These are phyloP conservation scores for Neonectria ditissima DNA, from an alignment of 2,329 filamentous ascomycete species.

Conservation along the genomic window DNA sequence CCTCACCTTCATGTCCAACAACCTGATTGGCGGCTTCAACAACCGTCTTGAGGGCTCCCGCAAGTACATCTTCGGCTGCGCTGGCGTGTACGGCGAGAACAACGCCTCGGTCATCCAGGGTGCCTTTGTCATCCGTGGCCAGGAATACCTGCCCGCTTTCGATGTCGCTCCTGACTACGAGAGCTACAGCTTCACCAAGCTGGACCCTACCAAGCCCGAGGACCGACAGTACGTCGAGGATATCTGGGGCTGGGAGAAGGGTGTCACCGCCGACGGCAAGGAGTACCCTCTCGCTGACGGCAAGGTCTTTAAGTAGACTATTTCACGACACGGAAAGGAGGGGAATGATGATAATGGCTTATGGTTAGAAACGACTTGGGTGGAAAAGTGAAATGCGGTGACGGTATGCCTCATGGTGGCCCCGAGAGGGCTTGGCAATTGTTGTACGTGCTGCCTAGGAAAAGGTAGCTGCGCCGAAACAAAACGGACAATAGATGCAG, in stretches of 20 bases:
- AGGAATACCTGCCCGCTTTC: slow-evolving; percentile 87
- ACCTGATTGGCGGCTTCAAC: slow-evolving; percentile 98
- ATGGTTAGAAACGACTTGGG: slow-evolving; percentile 48
- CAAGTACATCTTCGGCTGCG: slow-evolving; percentile 96
- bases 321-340: slow-evolving; percentile 33
- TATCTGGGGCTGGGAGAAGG: slow-evolving; percentile 93
- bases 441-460: slow-evolving; percentile 36
- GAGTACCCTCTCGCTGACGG: slow-evolving; percentile 88
- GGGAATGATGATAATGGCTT: slow-evolving; percentile 49
- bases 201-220: slow-evolving; percentile 87
- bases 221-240: slow-evolving; percentile 88
- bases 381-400: slow-evolving; percentile 47
- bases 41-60: slow-evolving; percentile 95
- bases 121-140: slow-evolving; percentile 94
- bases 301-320: slow-evolving; percentile 97
- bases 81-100: slow-evolving; percentile 88
- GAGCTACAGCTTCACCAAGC: slow-evolving; percentile 96
- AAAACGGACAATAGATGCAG: slow-evolving; percentile 37
- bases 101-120: slow-evolving; percentile 93
- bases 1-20: slow-evolving; percentile 98
- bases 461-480: slow-evolving; percentile 34
- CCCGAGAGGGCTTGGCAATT: slow-evolving; percentile 35
- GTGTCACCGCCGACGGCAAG: slow-evolving; percentile 84
- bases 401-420: slow-evolving; percentile 42
- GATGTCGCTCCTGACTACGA: slow-evolving; percentile 98